Evolutionary conservation across 352 stramenopile genomes (phyloP), one percentile per base, ranked within the genome.

Genomic region (Phytophthora macrochlamydospora): DNA sequence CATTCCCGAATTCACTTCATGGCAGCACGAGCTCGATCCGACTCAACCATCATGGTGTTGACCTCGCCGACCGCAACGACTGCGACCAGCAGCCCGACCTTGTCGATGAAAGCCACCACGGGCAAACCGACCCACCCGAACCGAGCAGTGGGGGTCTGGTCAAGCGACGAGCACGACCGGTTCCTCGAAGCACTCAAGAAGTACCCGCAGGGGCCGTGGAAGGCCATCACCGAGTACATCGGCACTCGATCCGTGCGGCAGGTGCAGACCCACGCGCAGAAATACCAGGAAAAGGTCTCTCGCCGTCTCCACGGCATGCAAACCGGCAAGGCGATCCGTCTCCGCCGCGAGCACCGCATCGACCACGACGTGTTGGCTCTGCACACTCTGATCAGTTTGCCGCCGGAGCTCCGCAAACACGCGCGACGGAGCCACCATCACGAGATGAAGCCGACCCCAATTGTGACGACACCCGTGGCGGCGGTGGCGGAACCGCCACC

Each of bases 221-320:
- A 69, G 56, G 55, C 54, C 30, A 86, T 88, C 56, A 75, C 81
- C 7, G 64, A 77, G 45, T 62, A 59, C 54, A 51, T 90, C 31
- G 74, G 68, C 18, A 86, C 81, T 46, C 75, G 81, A 24, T 89
- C 79, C 0, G 69, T 85, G 1, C 80, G 85, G 3, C 85, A 93
- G 58, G 83, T 91, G 56, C 85, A 91, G 59, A 91, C 82, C 2
- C 78, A 87, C 54, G 73, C 76, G 12, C 73, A 87, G 53, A 85
- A 83, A 62, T 93, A 93, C 62, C 79, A 89, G 58, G 83, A 93
- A 55, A 93, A 93, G 51, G 78, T 93, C 35, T 70, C 71, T 40
- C 82, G 85, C 2, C 73, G 79, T 12, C 63, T 85, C 43, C 79
- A 85, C n/a, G 81, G 85, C 0, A 71, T 91, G 37, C 75, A 81